These are phyloP conservation scores for Amorphotheca resinae DNA, from an alignment of 495 filamentous ascomycete genomes.

Conservation along the genomic window DNA sequence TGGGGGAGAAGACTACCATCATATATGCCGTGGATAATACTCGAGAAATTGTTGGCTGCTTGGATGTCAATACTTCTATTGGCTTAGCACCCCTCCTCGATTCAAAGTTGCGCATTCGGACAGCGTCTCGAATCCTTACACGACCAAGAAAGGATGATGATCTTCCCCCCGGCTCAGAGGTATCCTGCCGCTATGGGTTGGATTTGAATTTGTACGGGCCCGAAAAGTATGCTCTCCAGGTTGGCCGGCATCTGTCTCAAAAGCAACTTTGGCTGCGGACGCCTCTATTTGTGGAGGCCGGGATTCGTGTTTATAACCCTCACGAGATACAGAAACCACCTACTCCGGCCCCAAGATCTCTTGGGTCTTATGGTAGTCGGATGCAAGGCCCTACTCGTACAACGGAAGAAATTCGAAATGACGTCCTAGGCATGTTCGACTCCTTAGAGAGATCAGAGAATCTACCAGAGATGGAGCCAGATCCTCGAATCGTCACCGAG, in stretches of 20 bases:
- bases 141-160: slow-evolving; percentile 46
- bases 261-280: slow-evolving; percentile 51
- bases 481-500: slow-evolving; percentile 47
- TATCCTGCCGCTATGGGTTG: slow-evolving; percentile 40
- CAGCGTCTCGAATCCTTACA: slow-evolving; percentile 51
- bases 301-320: slow-evolving; percentile 57
- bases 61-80: slow-evolving; percentile 55
- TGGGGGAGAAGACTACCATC: slow-evolving; percentile 35
- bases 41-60: slow-evolving; percentile 56
- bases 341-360: slow-evolving; percentile 16
- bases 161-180: slow-evolving; percentile 36
- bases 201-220: slow-evolving; percentile 72
- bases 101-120: slow-evolving; percentile 44
- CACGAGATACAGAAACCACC: slow-evolving; percentile 38
- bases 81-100: slow-evolving; percentile 64
- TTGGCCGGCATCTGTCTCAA: slow-evolving; percentile 55
- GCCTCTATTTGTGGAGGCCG: slow-evolving; percentile 49
- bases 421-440: slow-evolving; percentile 82
- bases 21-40: slow-evolving; percentile 61
- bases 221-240: slow-evolving; percentile 42
- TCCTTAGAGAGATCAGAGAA: slow-evolving; percentile 60
- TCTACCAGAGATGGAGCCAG: slow-evolving; percentile 61
- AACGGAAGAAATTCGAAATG: slow-evolving; percentile 70
- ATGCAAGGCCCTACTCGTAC: slow-evolving; percentile 40
- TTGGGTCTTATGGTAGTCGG: slow-evolving; percentile 28